Conservation (phyloP, 148 eudicot genomes). For the Mesembryanthemum crystallinum region DNA sequence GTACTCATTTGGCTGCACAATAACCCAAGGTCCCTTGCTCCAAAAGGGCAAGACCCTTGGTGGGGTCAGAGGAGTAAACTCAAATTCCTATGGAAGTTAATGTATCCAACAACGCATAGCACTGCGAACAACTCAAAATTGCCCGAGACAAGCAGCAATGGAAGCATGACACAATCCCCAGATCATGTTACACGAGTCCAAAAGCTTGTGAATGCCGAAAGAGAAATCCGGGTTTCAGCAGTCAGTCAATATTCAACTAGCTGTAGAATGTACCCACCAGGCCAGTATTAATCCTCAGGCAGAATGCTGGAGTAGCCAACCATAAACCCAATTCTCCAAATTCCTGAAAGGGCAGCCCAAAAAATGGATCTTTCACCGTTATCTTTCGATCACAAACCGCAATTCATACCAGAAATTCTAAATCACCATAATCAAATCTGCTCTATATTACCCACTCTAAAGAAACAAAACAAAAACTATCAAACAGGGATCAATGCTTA, state of each 20-base stretch:
- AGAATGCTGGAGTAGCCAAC: background rate
- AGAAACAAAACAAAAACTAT: background rate
- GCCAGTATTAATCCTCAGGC: background rate
- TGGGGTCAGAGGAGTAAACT: slow-evolving; percentile 31
- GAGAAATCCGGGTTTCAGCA: slow-evolving; percentile 9
- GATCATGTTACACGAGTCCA: slow-evolving; percentile 19
- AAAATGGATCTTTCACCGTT: background rate
- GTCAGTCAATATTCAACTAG: background rate
- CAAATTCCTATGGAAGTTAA: slow-evolving; percentile 12
- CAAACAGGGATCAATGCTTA: background rate
- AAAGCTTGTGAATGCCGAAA: background rate
- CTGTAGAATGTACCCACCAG: background rate
- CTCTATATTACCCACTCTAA: background rate
- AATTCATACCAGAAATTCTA: slow-evolving; percentile 14
- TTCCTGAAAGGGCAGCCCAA: background rate
- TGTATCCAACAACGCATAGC: background rate
- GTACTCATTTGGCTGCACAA: slow-evolving; percentile 65
- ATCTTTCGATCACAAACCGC: slow-evolving; percentile 5
- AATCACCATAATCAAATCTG: slow-evolving; percentile 1
- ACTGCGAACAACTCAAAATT: slow-evolving; percentile 7
- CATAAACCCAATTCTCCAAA: background rate
- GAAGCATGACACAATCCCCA: background rate
- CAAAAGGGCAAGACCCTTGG: slow-evolving; percentile 23
- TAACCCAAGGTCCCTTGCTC: slow-evolving; percentile 26
- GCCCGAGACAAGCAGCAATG: slow-evolving; percentile 13